Evolutionary conservation across 768 basidiomycete species (phyloP).

Genomic region (Pholiota microspora): DNA sequence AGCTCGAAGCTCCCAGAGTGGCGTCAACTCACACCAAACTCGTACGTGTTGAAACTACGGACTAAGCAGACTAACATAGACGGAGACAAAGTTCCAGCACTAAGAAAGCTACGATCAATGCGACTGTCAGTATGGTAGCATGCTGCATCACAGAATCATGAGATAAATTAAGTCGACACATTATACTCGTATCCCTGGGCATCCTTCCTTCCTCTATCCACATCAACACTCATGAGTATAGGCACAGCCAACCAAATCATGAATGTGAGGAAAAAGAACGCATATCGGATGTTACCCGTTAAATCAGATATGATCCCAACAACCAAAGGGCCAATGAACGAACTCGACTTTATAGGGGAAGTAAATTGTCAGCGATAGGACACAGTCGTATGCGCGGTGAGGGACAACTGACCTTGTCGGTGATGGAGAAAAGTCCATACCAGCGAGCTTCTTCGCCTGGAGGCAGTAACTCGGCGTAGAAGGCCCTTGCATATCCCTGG

Average conservation of each 20-base stretch:
- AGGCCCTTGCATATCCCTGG: slow-evolving; percentile 85
- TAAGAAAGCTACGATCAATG: too few relatives aligned
- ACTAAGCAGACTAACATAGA: too few relatives aligned
- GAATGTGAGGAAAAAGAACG: slow-evolving; percentile 82
- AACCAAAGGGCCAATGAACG: slow-evolving; percentile 87
- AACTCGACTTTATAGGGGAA: slow-evolving; percentile 72
- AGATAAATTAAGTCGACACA: too few relatives aligned
- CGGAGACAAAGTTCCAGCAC: too few relatives aligned
- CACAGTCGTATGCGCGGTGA: not conserved
- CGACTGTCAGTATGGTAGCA: too few relatives aligned
- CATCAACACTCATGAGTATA: slow-evolving; percentile 66
- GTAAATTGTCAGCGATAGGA: slow-evolving; percentile 1
- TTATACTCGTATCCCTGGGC: slow-evolving; percentile 37
- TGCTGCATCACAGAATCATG: too few relatives aligned
- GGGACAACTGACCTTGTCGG: slow-evolving; percentile 63
- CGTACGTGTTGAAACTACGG: too few relatives aligned
- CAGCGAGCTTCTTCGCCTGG: slow-evolving; percentile 88
- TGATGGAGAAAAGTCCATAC: slow-evolving; percentile 88
- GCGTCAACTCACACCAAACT: too few relatives aligned
- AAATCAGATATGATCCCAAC: slow-evolving; percentile 86
- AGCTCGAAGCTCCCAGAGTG: too few relatives aligned
- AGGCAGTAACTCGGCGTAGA: slow-evolving; percentile 86
- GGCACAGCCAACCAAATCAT: slow-evolving; percentile 86
- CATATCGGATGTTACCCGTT: slow-evolving; percentile 90
- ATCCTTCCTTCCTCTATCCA: slow-evolving; percentile 59